Evolutionary conservation across 164 flowering plant genomes (phyloP), one percentile per base, ranked within the genome.

Genomic region (Platanus orientalis): DNA sequence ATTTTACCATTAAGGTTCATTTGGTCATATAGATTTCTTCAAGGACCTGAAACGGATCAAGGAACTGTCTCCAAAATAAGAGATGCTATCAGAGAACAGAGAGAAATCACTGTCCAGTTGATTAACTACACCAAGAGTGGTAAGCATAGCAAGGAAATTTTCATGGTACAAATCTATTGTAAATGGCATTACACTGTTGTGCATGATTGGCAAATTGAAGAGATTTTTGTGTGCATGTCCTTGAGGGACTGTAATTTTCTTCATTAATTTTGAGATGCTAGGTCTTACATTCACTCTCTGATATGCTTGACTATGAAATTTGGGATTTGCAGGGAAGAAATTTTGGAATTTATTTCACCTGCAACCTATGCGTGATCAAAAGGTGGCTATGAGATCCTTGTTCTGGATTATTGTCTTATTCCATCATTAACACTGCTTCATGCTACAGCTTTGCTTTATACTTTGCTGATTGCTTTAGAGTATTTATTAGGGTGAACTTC

Each of bases 361-460:
- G 85, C 98, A 94, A 71, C 96, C 98, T 28, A 90, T 90, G 98
- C 94, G 90, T 63, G 98, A 94, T 65, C 96, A 94, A 50, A 89
- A 86, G 96, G 98, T 92, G 56, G 23, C 45, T 36, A 36, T 36
- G 1, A 36, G 5, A 36, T 36, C 42, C 12, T 36, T 36, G 10
- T 36, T 36, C 42, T 36, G 12, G 42, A 36, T 36, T 36, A 10
- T 36, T 36, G 5, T 36, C 42, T 36, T 36, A 36, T 36, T 36
- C 42, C 42, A 36, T 3, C 13, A 36, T 36, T 36, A 36, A 3
- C 7, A 36, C 42, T 36, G 42, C 42, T 14, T 3, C 42, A 36
- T 36, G 4, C 9, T 36, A 14, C 42, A 36, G 12, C 42, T 36
- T 36, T 36, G 9, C 42, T 36, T 36, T 36, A 36, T 36, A 36